These are phyloP conservation scores for Dictyostelium citrinum DNA, from an alignment of 78 protist genomes.

Conservation along the genomic window DNA sequence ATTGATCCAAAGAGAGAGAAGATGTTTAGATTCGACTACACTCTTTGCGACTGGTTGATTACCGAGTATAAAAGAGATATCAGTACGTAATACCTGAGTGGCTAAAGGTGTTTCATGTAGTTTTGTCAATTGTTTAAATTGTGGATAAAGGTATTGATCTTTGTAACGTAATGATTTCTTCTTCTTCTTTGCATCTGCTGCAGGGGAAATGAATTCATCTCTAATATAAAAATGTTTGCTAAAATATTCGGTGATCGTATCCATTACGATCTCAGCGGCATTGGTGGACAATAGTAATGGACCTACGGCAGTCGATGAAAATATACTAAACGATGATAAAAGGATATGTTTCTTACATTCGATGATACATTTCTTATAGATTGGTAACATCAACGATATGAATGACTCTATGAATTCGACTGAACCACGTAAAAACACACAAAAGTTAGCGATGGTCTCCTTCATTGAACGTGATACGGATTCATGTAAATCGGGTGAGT, in stretches of 20 bases:
- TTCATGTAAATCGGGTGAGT: constrained; percentile 23
- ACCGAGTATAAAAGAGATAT: constrained; percentile 48
- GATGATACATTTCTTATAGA: constrained; percentile 47
- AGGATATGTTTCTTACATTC: constrained; percentile 29
- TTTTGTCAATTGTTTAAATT: neutral
- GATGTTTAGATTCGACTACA: neutral
- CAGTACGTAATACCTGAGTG: constrained; percentile 2
- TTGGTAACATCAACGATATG: constrained; percentile 32
- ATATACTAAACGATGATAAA: neutral
- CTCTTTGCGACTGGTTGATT: neutral
- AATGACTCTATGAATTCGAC: constrained; percentile 23
- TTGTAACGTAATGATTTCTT: neutral
- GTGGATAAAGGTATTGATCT: constrained; percentile 2
- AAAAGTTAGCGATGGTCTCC: constrained; percentile 32
- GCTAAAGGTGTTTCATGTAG: neutral
- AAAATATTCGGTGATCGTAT: constrained; percentile 23
- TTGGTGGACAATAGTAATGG: neutral
- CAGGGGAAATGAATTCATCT: neutral
- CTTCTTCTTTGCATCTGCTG: neutral
- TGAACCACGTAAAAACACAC: constrained; percentile 63
- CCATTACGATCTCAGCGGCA: constrained; percentile 43
- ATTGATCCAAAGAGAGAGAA: constrained; percentile 19
- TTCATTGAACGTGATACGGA: neutral
- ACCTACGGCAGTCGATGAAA: constrained; percentile 11
- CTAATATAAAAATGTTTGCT: neutral